Conservation (phyloP, 2,329 filamentous ascomycete genomes). For the Colletotrichum tabaci region DNA sequence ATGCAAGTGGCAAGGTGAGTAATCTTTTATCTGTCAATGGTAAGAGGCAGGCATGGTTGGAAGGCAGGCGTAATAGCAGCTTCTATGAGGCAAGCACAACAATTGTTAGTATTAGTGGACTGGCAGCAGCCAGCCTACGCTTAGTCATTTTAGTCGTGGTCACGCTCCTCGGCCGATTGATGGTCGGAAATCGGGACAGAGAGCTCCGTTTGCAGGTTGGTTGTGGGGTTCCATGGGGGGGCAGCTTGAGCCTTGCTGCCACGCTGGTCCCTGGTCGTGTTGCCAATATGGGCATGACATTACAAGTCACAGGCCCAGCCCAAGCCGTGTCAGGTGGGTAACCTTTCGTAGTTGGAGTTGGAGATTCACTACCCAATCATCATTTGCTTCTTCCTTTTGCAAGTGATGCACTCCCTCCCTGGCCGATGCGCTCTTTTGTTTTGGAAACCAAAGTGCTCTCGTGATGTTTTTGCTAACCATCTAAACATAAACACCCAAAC, state of each 20-base stretch:
- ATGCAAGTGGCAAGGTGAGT: too few species aligned
- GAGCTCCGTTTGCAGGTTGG: constrained; percentile 16
- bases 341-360: constrained; percentile 7
- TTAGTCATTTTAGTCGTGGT: too few species aligned
- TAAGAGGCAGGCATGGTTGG: too few species aligned
- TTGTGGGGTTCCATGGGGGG: constrained; percentile 22
- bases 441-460: too few species aligned
- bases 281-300: constrained; percentile 3
- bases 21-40: too few species aligned
- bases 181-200: constrained; percentile 18
- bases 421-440: background rate
- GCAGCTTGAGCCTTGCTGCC: constrained; percentile 8
- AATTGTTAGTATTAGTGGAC: too few species aligned
- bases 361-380: constrained; percentile 1
- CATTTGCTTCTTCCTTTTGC: background rate
- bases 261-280: constrained; percentile 12
- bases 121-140: too few species aligned
- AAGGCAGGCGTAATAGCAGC: too few species aligned
- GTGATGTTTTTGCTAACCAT: background rate
- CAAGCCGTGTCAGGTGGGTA: constrained; percentile 30
- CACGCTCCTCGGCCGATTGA: background rate
- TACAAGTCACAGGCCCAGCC: constrained; percentile 26
- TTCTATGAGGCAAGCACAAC: too few species aligned
- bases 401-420: background rate
- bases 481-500: background rate